A percentile compares a stretch with the other conserved stretches of the same genome.
Conservation (phyloP, 225 moss, liverwort and hornwort genomes). For the Rhytidiadelphus loreus region DNA sequence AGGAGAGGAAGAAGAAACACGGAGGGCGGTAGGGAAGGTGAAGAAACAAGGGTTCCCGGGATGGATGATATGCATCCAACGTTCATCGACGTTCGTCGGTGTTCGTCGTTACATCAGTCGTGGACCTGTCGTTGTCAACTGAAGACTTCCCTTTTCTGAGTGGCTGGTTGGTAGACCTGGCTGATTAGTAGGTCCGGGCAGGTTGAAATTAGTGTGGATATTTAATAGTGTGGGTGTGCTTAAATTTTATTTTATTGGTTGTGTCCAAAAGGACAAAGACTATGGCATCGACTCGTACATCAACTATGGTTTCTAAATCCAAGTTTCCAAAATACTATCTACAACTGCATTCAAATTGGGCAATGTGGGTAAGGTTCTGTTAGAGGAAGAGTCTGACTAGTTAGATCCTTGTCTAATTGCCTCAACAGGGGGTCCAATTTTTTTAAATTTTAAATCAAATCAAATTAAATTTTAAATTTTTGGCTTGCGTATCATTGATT, state of each 20-base stretch:
- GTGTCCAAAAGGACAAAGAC: background rate
- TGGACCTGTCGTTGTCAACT: background rate
- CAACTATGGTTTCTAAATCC: background rate
- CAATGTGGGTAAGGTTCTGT: fast-evolving
- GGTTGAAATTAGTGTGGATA: background rate
- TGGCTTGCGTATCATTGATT: background rate
- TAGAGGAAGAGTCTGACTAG: fast-evolving
- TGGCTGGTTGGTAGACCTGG: background rate
- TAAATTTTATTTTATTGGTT: background rate
- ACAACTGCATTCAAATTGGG: fast-evolving
- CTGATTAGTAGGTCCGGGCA: background rate
- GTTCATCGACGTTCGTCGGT: background rate
- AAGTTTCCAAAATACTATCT: background rate
- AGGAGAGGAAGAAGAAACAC: background rate
- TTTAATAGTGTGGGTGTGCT: background rate
- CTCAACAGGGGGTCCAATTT: no score
- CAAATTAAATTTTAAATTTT: no score
- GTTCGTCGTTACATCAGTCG: background rate
- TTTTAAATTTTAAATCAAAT: no score
- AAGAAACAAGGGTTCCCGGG: background rate
- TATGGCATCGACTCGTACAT: background rate
- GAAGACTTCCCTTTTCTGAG: background rate
- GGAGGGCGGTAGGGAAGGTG: background rate
- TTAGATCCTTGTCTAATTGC: no score
- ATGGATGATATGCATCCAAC: background rate